These are phyloP conservation scores for Omphalotus olearius DNA, from an alignment of 1,284 basidiomycete species.

Conservation along the genomic window DNA sequence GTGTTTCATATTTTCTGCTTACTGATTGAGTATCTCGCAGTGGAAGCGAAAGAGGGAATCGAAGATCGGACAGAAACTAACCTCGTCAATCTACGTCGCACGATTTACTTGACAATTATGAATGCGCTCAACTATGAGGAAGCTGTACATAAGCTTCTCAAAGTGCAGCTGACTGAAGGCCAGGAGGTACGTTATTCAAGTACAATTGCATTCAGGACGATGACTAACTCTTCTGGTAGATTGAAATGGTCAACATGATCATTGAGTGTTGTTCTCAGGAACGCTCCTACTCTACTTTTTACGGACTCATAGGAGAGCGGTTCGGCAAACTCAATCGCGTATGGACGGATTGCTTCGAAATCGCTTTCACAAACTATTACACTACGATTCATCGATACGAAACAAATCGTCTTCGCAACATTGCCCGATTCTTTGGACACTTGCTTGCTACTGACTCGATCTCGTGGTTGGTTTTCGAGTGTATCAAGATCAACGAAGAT, in stretches of 20 bases:
- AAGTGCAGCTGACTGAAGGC: slow-evolving; percentile 88
- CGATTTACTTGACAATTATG: slow-evolving; percentile 99
- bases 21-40: slow-evolving; percentile 33
- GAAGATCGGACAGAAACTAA: slow-evolving; percentile 95
- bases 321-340: slow-evolving; percentile 94
- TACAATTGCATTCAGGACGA: neutral
- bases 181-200: slow-evolving; percentile 68
- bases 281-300: slow-evolving; percentile 94
- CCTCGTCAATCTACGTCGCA: slow-evolving; percentile 89
- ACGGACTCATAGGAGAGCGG: slow-evolving; percentile 92
- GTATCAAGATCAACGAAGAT: slow-evolving; percentile 94
- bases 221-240: slow-evolving; percentile 38
- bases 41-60: slow-evolving; percentile 82
- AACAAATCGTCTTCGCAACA: slow-evolving; percentile 96
- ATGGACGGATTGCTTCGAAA: slow-evolving; percentile 89
- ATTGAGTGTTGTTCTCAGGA: slow-evolving; percentile 99
- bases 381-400: slow-evolving; percentile 98
- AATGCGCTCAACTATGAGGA: slow-evolving; percentile 97
- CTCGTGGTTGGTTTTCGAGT: slow-evolving; percentile 84
- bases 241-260: slow-evolving; percentile 97
- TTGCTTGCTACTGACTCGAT: slow-evolving; percentile 83
- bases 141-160: slow-evolving; percentile 96
- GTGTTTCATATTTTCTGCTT: slow-evolving; percentile 6
- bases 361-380: slow-evolving; percentile 90
- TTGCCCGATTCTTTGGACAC: slow-evolving; percentile 95